Evolutionary conservation across 768 basidiomycete species (phyloP).

Genomic region (Lentinula guzmanii): DNA sequence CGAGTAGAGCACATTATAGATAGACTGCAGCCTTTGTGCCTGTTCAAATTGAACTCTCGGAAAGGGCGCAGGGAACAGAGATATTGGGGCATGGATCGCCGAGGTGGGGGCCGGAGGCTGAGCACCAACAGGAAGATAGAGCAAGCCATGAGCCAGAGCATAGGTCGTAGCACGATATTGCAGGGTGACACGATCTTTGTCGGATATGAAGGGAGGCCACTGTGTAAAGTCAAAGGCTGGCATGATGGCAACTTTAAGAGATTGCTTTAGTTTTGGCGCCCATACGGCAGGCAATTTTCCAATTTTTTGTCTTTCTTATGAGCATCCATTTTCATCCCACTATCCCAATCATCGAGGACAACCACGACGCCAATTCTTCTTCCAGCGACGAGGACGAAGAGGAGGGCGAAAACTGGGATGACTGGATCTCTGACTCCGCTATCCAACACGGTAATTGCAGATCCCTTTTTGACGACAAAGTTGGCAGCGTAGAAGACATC

Average conservation of each 20-base stretch:
- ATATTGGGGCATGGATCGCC: slow-evolving; percentile 87
- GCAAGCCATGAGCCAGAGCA: slow-evolving; percentile 77
- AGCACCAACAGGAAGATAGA: slow-evolving; percentile 56
- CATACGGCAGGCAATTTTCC: neutral
- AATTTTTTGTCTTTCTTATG: neutral
- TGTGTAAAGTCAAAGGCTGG: slow-evolving; percentile 37
- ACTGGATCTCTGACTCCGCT: slow-evolving; percentile 72
- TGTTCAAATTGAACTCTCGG: slow-evolving; percentile 65
- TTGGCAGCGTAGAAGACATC: slow-evolving; percentile 55
- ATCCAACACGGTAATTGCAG: slow-evolving; percentile 41
- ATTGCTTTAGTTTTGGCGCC: neutral
- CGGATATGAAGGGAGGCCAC: slow-evolving; percentile 74
- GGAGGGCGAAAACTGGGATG: slow-evolving; percentile 66
- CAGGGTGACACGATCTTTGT: slow-evolving; percentile 52
- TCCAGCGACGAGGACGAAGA: slow-evolving; percentile 20
- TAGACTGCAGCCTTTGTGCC: slow-evolving; percentile 61
- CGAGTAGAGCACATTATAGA: slow-evolving; percentile 84
- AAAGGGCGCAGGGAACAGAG: slow-evolving; percentile 84
- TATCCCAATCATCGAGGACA: neutral
- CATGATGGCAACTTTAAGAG: neutral
- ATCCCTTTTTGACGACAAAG: slow-evolving; percentile 71
- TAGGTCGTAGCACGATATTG: slow-evolving; percentile 70
- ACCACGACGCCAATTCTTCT: neutral
- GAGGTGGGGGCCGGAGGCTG: slow-evolving; percentile 52
- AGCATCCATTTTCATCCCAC: slow-evolving; percentile 6